These are phyloP conservation scores for Erigeron canadensis DNA, from an alignment of 129 eudicot species.

Conservation along the genomic window DNA sequence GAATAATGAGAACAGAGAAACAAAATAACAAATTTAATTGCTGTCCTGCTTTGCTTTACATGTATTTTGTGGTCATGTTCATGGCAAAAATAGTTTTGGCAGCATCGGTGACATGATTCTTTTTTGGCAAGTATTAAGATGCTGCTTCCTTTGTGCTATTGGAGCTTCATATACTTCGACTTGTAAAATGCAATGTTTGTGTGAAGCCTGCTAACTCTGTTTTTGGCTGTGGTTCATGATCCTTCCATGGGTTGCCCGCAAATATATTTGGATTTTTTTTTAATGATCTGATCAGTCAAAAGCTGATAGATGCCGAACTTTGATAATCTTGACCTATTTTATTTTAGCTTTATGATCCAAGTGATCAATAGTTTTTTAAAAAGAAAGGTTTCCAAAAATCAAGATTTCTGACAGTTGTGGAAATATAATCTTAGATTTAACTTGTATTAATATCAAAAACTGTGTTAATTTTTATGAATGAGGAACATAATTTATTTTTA, in stretches of 20 bases:
- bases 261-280: neutral
- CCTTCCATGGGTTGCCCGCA: neutral
- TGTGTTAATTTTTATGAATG: no score
- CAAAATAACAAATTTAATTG: slow-evolving; percentile 12
- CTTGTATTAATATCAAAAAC: no score
- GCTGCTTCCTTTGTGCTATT: slow-evolving; percentile 11
- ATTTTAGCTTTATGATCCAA: no score
- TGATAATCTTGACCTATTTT: neutral
- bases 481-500: no score
- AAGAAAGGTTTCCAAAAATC: no score
- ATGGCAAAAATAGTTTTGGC: slow-evolving; percentile 24
- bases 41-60: slow-evolving; percentile 8
- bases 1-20: slow-evolving; percentile 35
- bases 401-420: no score
- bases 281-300: neutral
- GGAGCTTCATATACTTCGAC: slow-evolving; percentile 11
- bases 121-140: slow-evolving; percentile 21
- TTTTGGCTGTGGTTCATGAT: neutral
- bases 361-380: no score
- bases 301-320: neutral
- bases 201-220: slow-evolving; percentile 8
- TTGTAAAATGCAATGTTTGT: slow-evolving; percentile 3
- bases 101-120: slow-evolving; percentile 19
- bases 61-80: slow-evolving; percentile 8
- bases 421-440: no score